These are phyloP conservation scores for Aureobasidium sp. DNA, from an alignment of 2,329 filamentous ascomycete species.

Conservation along the genomic window DNA sequence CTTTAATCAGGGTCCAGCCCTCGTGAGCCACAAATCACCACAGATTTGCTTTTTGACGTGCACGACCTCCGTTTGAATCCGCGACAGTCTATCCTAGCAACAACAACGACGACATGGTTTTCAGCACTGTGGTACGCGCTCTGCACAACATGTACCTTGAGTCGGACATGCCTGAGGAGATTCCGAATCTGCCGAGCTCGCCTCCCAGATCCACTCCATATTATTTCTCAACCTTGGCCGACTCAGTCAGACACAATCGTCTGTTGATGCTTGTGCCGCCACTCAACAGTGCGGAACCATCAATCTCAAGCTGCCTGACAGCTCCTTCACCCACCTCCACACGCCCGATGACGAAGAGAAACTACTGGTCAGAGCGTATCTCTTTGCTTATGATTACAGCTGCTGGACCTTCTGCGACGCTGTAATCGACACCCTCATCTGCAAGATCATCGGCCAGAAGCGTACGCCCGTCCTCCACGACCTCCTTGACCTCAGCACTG, in stretches of 20 bases:
- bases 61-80: too few species aligned
- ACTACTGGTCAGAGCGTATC: neutral
- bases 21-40: too few species aligned
- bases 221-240: too few species aligned
- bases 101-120: too few species aligned
- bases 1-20: too few species aligned
- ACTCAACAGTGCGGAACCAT: neutral
- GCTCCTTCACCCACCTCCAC: neutral
- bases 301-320: neutral
- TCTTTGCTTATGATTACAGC: neutral
- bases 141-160: too few species aligned
- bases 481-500: neutral
- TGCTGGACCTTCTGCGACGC: neutral
- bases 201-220: too few species aligned
- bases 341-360: conserved; percentile 1
- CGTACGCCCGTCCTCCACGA: neutral
- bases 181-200: too few species aligned
- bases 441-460: neutral
- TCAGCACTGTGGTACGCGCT: too few species aligned
- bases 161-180: too few species aligned
- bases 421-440: neutral
- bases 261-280: neutral
- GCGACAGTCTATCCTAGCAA: too few species aligned
- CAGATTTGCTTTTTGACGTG: too few species aligned
- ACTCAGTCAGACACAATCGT: neutral